Base-by-base conservation (phyloP, 179 eudicot genomes). In the Corrigiola litoralis region DNA sequence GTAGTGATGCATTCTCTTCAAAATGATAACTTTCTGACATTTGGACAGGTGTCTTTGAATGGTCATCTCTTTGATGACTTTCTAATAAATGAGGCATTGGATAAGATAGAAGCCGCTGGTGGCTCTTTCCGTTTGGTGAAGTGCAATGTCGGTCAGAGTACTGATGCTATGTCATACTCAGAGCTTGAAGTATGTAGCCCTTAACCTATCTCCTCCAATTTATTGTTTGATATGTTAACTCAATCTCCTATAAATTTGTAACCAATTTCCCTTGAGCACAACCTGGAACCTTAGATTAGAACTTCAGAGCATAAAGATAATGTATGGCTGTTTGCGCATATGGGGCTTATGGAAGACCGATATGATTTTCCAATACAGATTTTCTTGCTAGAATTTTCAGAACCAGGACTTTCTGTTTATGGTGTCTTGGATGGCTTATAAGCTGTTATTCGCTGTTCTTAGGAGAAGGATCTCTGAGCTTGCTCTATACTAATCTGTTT, bases 31-130 rank as follows among this genome's bases (percentile, higher is more conserved):
- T 40, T 31, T 9, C 36, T 66, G 44, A 68, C 57, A 54, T 40
- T 25, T 68, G 66, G 63, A 29, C 92, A 90, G 99, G 94, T 94
- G 47, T 90, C 99, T 60, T 72, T 94, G 67, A 86, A 86, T 68
- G 99, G 97, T 72, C 99, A 94, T 86, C 77, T 90, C 64, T 94
- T 94, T 69, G 97, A 94, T 68, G 84, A 86, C 61, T 90, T 90
- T 72, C 77, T 90, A 50, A 94, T 94, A 71, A 94, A 94, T 40
- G 97, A 88, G 75, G 99, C 99, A 28, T 74, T 94, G 81, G 97
- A 94, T 77, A 88, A 81, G 44, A 94, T 94, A 52, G 99, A 90
- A 86, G 94, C 96, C 58, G 95, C 90, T 16, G 97, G 96, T 41
- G 99, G 99, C 57, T 77, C 95, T 72, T 94, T 94, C 74, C 99